Evolutionary conservation across 2,329 filamentous ascomycete genomes (phyloP), one percentile per base, ranked within the genome.

Genomic region (Clarireedia paspali): DNA sequence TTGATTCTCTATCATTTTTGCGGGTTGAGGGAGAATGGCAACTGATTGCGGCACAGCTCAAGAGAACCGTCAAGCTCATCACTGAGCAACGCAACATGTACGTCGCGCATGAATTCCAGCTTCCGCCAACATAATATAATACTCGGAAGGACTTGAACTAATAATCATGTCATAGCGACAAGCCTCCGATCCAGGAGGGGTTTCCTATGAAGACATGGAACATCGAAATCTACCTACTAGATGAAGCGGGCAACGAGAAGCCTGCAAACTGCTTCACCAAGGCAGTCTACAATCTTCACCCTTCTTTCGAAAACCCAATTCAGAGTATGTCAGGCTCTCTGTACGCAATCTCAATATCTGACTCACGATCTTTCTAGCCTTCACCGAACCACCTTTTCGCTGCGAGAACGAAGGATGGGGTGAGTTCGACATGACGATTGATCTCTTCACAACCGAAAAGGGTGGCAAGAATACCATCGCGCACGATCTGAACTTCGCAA

Each of bases 401-500:
- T 95, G 95, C 72, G 78, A 84, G 61, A 95, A 99, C 73, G 89
- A 96, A 74, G 94, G 94, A 64, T 99, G 94, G 94, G 94, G 94
- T 68, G 94, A 97, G 75, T 99, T 99, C 71, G 94, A 97, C 70
- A 92, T 99, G 84, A 79, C 78, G 48, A 94, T 97, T 67, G 83
- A 88, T 60, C 80, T 95, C 64, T 87, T 85, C 68, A 88, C 87
- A 45, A 84, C 87, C 30, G 90, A 94, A 73, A 96, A 96, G 77
- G 87, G 83, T 56, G 83, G 86, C 57, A 92, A 96, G 68, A 82
- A 90, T 67, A 78, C 81, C 14, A 78, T 99, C 62, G 74, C 78
- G 50, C 94, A 99, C 72, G 94, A 99, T 69, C 80, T 99, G 59
- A 96, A 97, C 78, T 99, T 99, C 72, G 80, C 83, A 64, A 80